Base-by-base conservation (phyloP, 176 grass and related monocot genomes). In the Otatea glauca region DNA sequence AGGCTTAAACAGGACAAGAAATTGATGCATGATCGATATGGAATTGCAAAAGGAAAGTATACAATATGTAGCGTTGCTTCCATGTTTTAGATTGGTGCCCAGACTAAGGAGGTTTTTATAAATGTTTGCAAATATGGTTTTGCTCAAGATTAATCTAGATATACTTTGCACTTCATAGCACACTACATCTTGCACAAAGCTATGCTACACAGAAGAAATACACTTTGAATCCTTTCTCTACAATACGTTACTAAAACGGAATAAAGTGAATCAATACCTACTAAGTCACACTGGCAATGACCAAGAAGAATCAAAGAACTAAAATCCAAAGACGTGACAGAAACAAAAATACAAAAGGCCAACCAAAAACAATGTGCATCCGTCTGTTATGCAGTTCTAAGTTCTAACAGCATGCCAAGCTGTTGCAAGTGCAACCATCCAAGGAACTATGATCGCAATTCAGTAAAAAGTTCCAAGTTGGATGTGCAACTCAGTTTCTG, bases 331-430 rank as follows among this genome's bases (percentile, higher is more conserved):
- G 74, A 74, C 24, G 32, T 79, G 79, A 90, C 74, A 86, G 73
- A 83, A 83, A 81, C 79, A 83, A 86, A 79, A 85, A 65, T 83
- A 86, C 67, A 86, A 83, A 82, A 90, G 66, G 56, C 88, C 79
- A 90, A 79, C 79, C 65, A 83, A 86, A 83, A 83, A 41, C 58
- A 42, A 83, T 86, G 84, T 83, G 88, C 16, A 90, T 79, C 84
- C 67, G 70, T 86, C 88, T 83, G 84, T 73, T 74, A 58, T 11
- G 27, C 39, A 83, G 78, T 83, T 75, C 23, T 74, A 81, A 25
- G 58, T 72, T 60, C 79, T 86, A 78, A 63, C 67, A 21, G 68
- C 56, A 83, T 21, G 12, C 74, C 79, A 78, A 67, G 67, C 84
- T 82, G 78, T 86, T 90, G 55, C 44, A 86, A 77, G 65, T 71